A percentile compares a stretch with the other conserved stretches of the same genome.
Evolutionary conservation across 345 rosid species (phyloP).

Genomic region (Melaleuca quinquenervia): DNA sequence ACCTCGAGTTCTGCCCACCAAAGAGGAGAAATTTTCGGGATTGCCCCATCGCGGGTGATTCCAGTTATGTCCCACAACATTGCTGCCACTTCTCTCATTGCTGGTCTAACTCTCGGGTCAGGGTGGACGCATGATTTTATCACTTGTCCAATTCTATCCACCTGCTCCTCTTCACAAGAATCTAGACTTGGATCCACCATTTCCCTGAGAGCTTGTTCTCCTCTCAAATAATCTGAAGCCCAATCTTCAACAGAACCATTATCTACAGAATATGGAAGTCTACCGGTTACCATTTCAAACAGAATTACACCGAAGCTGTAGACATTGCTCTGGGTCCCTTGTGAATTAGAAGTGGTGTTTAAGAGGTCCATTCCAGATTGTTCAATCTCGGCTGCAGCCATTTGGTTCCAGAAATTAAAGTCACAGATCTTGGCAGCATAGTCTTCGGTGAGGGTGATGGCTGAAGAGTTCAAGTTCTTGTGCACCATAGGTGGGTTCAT

Average conservation of each 20-base stretch:
- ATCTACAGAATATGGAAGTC: slow-evolving; percentile 39
- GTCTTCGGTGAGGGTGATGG: slow-evolving; percentile 72
- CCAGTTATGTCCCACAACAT: slow-evolving; percentile 51
- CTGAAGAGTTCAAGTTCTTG: slow-evolving; percentile 50
- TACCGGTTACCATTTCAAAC: slow-evolving; percentile 72
- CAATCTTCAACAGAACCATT: slow-evolving; percentile 35
- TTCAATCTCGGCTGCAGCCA: slow-evolving; percentile 29
- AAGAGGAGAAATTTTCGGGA: slow-evolving; percentile 73
- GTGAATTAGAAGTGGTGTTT: slow-evolving; percentile 8
- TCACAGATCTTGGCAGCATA: slow-evolving; percentile 82
- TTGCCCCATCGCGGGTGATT: slow-evolving; percentile 43
- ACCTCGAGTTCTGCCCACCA: slow-evolving; percentile 99
- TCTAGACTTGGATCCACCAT: slow-evolving; percentile 69
- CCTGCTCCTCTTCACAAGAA: slow-evolving; percentile 39
- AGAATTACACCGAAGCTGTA: slow-evolving; percentile 69
- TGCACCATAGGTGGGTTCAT: slow-evolving; percentile 59
- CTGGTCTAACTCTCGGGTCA: slow-evolving; percentile 46
- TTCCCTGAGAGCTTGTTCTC: slow-evolving; percentile 18
- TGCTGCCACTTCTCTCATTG: slow-evolving; percentile 41
- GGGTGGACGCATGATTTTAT: slow-evolving; percentile 50
- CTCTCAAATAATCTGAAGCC: slow-evolving; percentile 39
- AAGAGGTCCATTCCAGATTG: slow-evolving; percentile 8
- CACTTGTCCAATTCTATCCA: slow-evolving; percentile 40
- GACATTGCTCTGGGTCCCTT: slow-evolving; percentile 28
- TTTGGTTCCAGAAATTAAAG: slow-evolving; percentile 48